Percentiles rank a stretch among this genome's conserved stretches.
Conservation (phyloP, 306 rosid species). For the Benincasa hispida region DNA sequence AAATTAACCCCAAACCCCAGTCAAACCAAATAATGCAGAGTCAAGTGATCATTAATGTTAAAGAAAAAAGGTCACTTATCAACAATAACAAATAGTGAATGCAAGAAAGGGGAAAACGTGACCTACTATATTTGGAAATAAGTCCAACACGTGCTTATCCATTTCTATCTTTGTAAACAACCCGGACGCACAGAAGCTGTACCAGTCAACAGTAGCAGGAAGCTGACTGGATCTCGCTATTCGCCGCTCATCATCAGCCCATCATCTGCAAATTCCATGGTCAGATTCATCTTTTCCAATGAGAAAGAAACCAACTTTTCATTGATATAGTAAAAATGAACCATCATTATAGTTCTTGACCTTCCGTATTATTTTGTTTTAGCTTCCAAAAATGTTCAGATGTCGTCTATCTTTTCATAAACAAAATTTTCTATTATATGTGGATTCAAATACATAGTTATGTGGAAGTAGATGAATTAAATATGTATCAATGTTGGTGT, state of each 20-base stretch:
- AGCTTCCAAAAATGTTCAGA: not conserved
- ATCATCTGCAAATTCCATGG: slow-evolving; percentile 6
- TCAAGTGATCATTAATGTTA: not conserved
- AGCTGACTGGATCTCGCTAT: not conserved
- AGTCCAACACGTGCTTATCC: not conserved
- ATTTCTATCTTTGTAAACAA: not conserved
- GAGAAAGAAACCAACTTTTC: not conserved
- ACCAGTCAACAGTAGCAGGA: not conserved
- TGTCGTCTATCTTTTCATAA: not conserved
- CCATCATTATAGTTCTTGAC: not conserved
- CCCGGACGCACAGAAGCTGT: not conserved
- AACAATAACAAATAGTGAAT: not conserved
- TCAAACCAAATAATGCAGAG: not conserved
- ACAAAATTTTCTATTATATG: not conserved
- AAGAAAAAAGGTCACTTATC: not conserved
- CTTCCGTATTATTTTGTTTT: not conserved
- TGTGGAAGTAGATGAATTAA: not conserved
- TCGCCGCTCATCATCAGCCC: not conserved
- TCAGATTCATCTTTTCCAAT: not conserved
- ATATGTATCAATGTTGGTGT: not conserved
- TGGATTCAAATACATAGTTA: not conserved
- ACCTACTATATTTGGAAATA: not conserved
- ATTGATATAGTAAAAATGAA: not conserved
- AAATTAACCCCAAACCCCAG: not conserved
- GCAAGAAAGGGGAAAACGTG: not conserved